Conservation (phyloP, 2,329 filamentous ascomycete genomes). For the Penicillium sp. region DNA sequence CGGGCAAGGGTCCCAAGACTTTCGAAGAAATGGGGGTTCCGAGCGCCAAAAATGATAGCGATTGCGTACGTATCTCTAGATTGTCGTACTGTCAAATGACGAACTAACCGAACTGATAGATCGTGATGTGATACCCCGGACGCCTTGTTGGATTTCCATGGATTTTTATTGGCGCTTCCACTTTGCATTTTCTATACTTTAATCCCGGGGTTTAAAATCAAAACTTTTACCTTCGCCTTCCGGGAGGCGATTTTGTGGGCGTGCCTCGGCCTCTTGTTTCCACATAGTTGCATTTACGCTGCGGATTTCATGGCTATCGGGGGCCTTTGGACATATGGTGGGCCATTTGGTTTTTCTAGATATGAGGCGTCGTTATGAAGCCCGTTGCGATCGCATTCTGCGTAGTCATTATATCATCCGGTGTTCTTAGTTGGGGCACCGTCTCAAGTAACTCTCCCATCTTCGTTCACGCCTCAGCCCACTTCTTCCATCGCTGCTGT, state of each 20-base stretch:
- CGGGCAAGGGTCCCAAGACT: conserved; percentile 80
- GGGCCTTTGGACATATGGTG: conserved; percentile 23
- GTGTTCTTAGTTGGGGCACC: not conserved
- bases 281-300: conserved; percentile 23
- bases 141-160: conserved; percentile 17
- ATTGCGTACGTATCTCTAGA: conserved; percentile 69
- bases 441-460: not conserved
- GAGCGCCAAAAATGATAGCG: conserved; percentile 74
- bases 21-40: conserved; percentile 99
- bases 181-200: conserved; percentile 15
- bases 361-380: conserved; percentile 16
- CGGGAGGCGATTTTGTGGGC: conserved; percentile 12
- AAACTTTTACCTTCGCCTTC: conserved; percentile 11
- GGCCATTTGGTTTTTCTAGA: conserved; percentile 16
- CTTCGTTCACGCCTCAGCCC: not conserved
- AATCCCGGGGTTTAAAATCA: conserved; percentile 13
- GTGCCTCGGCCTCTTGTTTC: conserved; percentile 5
- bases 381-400: conserved; percentile 2
- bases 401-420: not conserved
- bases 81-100: not conserved
- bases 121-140: conserved; percentile 44
- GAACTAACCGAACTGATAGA: conserved; percentile 28
- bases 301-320: conserved; percentile 14
- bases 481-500: not conserved
- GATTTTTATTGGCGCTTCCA: conserved; percentile 16